Base-by-base conservation (phyloP, 306 rosid species). In the Quercus ilex region DNA sequence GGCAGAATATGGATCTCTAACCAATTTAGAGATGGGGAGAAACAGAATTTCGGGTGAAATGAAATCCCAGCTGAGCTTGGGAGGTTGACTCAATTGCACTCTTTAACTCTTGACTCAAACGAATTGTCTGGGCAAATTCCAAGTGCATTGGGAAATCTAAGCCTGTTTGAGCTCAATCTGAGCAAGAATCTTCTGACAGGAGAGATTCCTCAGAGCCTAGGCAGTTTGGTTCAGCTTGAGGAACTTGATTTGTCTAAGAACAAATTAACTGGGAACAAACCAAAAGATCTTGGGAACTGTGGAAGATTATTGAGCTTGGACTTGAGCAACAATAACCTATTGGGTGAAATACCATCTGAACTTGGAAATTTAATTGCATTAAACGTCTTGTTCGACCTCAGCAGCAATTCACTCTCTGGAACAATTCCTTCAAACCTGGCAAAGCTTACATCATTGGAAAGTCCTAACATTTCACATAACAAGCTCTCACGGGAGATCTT, bases 391-490 rank as follows among this genome's bases (percentile, higher is more conserved):
- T 72, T 92, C 69, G 92, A 92, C 74, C 81, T 92, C 55, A 92
- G 94, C 78, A 83, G 88, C 90, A 91, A 91, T 84, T 71, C 60
- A 67, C 80, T 91, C 55, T 74, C 87, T 0, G 93, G 93, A 26
- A 30, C 25, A 72, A 83, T 91, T 77, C 92, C 97, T 55, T 75
- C 78, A 74, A 84, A 85, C 73, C 79, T 90, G 33, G 78, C 33
- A 43, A 84, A 88, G 87, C 86, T 87, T 58, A 14, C 59, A 21
- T 28, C 60, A 11, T 74, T 92, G 86, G 88, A 80, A 83, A 75
- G 83, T 75, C 80, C 90, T 65, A 90, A 90, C 83, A 77, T 88
- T 55, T 92, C 97, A 43, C 85, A 78, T 81, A 92, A 92, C 86
- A 80, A 76, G 55, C 89, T 92, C 14, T 82, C 88, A 0, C 89